Evolutionary conservation across 805 yeast species (phyloP).

Genomic region (Candida nemodendra): DNA sequence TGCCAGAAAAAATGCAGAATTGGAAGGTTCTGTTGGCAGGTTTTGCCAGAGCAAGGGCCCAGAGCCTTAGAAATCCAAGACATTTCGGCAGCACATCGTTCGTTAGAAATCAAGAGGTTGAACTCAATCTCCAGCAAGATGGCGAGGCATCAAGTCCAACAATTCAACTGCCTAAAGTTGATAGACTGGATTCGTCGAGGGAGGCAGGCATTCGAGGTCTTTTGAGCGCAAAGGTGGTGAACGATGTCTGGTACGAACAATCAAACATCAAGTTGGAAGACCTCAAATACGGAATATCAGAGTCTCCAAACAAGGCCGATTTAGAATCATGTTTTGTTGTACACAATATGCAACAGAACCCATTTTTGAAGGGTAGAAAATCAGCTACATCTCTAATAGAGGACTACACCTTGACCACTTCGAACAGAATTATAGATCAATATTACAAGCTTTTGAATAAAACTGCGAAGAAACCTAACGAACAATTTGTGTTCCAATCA

Average conservation of each 20-base stretch:
- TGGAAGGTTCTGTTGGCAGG: constrained; percentile 2
- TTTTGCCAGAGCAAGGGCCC: not conserved
- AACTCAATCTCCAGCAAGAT: constrained; percentile 4
- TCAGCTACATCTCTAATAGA: constrained; percentile 15
- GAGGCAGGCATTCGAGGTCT: constrained; percentile 48
- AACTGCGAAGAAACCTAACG: constrained; percentile 45
- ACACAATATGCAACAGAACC: constrained; percentile 14
- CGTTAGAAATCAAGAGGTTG: constrained; percentile 8
- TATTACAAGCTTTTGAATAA: constrained; percentile 37
- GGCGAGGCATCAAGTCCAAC: constrained; percentile 9
- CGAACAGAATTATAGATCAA: constrained; percentile 29
- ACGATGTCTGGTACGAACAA: constrained; percentile 51
- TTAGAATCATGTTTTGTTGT: constrained; percentile 27
- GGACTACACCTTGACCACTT: constrained; percentile 22
- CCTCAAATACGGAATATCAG: constrained; percentile 37
- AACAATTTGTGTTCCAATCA: constrained; percentile 42
- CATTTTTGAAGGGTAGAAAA: constrained; percentile 18
- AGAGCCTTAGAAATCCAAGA: constrained; percentile 3
- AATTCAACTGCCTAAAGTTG: constrained; percentile 28
- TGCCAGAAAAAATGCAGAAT: not conserved
- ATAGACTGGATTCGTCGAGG: constrained; percentile 23
- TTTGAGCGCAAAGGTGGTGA: constrained; percentile 44
- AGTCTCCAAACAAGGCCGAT: constrained; percentile 29
- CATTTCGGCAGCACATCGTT: constrained; percentile 4
- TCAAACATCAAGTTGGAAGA: constrained; percentile 37